These are phyloP conservation scores for Ustilago curta DNA, from an alignment of 1,284 basidiomycete genomes.

Conservation along the genomic window DNA sequence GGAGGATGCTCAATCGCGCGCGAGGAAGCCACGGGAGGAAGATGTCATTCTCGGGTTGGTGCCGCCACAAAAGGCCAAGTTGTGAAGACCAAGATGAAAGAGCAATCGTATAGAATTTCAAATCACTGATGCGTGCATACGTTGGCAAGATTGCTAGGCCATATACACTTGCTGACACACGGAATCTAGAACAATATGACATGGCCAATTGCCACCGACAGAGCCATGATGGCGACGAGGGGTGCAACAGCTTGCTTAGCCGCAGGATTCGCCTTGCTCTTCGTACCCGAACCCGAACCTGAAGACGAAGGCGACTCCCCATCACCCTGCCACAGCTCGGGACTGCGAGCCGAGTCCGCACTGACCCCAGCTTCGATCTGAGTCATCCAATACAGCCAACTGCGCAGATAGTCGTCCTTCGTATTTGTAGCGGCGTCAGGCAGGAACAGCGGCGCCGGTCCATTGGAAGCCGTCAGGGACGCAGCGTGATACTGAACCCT, in stretches of 20 bases:
- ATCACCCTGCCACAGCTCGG: constrained; percentile 35
- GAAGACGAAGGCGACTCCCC: neutral
- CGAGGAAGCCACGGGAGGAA: constrained; percentile 25
- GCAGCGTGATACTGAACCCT: constrained; percentile 27
- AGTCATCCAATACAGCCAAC: constrained; percentile 44
- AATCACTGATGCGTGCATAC: neutral
- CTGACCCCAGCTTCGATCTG: constrained; percentile 29
- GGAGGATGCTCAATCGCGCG: constrained; percentile 22
- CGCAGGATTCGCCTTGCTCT: neutral
- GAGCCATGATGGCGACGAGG: neutral
- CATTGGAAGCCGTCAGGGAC: constrained; percentile 5
- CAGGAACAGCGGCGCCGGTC: constrained; percentile 17
- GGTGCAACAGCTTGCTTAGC: neutral
- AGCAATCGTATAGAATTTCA: neutral
- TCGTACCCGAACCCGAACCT: constrained; percentile 3
- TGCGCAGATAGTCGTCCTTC: constrained; percentile 34
- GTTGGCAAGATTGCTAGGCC: neutral
- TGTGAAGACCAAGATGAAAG: constrained; percentile 12
- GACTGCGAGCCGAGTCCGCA: constrained; percentile 29
- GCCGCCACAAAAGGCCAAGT: constrained; percentile 24
- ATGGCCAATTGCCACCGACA: neutral
- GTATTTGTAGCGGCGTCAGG: constrained; percentile 21
- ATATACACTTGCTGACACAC: neutral
- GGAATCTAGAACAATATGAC: neutral
- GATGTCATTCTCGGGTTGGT: constrained; percentile 31